These are phyloP conservation scores for Neurospora sp. DNA, from an alignment of 495 filamentous ascomycete genomes.

Conservation along the genomic window DNA sequence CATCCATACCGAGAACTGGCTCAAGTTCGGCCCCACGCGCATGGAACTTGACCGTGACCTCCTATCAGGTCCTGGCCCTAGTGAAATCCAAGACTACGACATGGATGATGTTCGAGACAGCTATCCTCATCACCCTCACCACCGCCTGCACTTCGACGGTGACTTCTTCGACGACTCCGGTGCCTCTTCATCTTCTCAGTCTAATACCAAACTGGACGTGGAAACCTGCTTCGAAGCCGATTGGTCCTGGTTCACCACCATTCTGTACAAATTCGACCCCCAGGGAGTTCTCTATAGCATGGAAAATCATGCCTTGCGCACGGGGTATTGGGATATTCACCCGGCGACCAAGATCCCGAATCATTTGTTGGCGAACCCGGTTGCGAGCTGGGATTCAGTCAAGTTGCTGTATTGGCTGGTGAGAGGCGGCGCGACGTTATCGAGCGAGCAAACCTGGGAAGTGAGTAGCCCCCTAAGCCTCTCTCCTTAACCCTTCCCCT, in stretches of 20 bases:
- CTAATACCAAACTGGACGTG: background rate
- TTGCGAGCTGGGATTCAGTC: slow-evolving; percentile 15
- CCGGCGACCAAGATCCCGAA: slow-evolving; percentile 20
- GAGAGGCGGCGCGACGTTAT: slow-evolving; percentile 17
- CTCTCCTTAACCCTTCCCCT: background rate
- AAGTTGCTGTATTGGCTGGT: slow-evolving; percentile 30
- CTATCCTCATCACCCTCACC: background rate
- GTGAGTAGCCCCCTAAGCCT: slow-evolving; percentile 2
- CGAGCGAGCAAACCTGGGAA: slow-evolving; percentile 24
- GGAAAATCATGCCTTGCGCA: background rate
- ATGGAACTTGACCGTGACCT: background rate
- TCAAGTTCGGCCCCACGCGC: background rate
- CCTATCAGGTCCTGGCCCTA: background rate
- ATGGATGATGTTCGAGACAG: background rate
- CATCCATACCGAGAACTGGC: background rate
- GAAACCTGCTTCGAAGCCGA: slow-evolving; percentile 6
- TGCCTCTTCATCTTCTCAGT: background rate
- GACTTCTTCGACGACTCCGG: background rate
- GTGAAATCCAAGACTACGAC: background rate
- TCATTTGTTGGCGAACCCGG: slow-evolving; percentile 14
- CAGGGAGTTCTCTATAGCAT: background rate
- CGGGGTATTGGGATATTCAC: slow-evolving; percentile 20
- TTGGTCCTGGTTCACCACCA: slow-evolving; percentile 7
- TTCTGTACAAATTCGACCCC: background rate
- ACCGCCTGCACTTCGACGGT: background rate